A percentile compares a stretch with the other conserved stretches of the same genome.
Evolutionary conservation across 768 basidiomycete species (phyloP).

Genomic region (Leccinum broughii): DNA sequence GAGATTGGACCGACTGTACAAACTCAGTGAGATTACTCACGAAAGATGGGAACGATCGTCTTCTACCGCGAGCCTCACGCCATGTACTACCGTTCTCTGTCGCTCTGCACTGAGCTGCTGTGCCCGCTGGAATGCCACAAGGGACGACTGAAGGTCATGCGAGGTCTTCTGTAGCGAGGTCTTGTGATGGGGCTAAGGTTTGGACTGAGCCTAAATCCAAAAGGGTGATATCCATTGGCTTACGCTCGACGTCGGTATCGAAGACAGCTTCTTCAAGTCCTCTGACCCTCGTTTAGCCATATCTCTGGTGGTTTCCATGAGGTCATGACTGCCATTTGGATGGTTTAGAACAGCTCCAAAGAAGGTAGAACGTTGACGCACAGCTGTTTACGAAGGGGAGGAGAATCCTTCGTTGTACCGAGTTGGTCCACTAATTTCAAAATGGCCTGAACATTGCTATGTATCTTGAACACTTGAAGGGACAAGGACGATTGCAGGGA

Average conservation of each 20-base stretch:
- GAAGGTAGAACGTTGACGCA: conserved; percentile 41
- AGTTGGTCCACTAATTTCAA: conserved; percentile 96
- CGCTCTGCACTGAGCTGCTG: conserved; percentile 88
- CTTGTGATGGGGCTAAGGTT: conserved; percentile 70
- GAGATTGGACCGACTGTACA: conserved; percentile 2
- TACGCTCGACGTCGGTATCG: conserved; percentile 62
- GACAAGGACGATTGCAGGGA: conserved; percentile 77
- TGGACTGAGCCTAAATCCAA: neutral
- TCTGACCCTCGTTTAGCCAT: conserved; percentile 95
- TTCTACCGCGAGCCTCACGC: conserved; percentile 81
- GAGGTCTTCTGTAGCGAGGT: conserved; percentile 88
- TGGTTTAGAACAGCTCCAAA: conserved; percentile 5
- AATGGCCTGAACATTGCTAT: conserved; percentile 95
- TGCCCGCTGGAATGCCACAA: conserved; percentile 89
- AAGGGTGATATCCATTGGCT: conserved; percentile 19
- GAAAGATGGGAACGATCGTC: conserved; percentile 52
- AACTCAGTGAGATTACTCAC: conserved; percentile 2
- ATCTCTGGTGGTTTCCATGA: conserved; percentile 90
- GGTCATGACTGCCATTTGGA: conserved; percentile 68
- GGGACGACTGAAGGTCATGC: conserved; percentile 86
- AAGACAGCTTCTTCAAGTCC: conserved; percentile 86
- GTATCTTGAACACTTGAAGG: conserved; percentile 98
- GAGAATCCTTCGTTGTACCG: conserved; percentile 80
- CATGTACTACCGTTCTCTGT: conserved; percentile 86
- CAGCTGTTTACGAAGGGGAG: conserved; percentile 79